Base-by-base conservation (phyloP, 495 filamentous ascomycete species). In the Amphirosellinia nigrospora region DNA sequence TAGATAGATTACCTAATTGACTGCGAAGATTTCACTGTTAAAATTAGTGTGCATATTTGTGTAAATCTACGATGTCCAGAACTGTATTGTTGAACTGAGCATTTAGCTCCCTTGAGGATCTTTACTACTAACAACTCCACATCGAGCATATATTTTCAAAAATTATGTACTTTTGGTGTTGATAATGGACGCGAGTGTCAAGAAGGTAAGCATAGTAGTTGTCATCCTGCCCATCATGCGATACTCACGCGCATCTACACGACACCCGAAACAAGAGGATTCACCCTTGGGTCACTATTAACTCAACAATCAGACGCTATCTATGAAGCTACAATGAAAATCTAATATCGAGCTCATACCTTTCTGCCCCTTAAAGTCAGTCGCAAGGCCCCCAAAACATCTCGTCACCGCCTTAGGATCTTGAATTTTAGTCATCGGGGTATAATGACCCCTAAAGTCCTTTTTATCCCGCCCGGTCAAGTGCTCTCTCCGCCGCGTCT, bases 1-100 rank as follows among this genome's bases (percentile, higher is more conserved):
- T 63, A 63, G 60, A 63, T 30, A 63, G 39, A n/a, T n/a, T n/a
- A n/a, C 36, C 46, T 63, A 63, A 10, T 63, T 32, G n/a, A 63
- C 3, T 63, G 60, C 60, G 60, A 63, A 30, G 55, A 58, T 58
- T 58, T 58, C 32, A 58, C 32, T 36, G 9, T 19, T 4, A 21
- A 16, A 11, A 4, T 11, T 30, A 4, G 3, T 10, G 4, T 16
- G 16, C 7, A 15, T 30, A 13, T 16, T 53, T 28, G 6, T 2
- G 13, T 30, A 4, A 53, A 13, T 3, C 4, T 53, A 5, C 6
- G 11, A 52, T 52, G 48, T 15, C 28, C n/a, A n/a, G 53, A 56
- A 34, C 50, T 34, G 4, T n/a, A n/a, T 34, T 32, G 16, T 21
- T 8, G 16, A 55, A 53, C 48, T 30, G 0, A 28, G 13, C 4